Evolutionary conservation across 78 protist species (phyloP), one percentile per base, ranked within the genome.

Genomic region (Guillardia theta): DNA sequence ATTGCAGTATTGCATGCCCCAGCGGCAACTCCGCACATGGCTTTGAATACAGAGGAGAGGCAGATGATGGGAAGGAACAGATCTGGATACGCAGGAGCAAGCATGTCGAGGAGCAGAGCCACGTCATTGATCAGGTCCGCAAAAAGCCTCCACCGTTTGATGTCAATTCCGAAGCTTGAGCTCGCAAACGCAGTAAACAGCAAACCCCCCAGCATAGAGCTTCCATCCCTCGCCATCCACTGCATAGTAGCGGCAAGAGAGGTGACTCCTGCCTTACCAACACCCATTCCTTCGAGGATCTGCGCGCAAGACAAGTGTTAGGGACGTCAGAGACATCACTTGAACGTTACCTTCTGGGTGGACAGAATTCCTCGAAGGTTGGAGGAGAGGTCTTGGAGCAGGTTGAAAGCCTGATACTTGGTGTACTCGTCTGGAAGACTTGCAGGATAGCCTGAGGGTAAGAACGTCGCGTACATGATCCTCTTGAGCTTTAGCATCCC

Each of bases 1-100:
- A 78, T 78, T 2, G 90, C 90, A 50, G 18, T n/a, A 50, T 78
- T 78, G 90, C 90, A 78, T n/a, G 90, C 90, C 15, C 90, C 90
- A 3, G 90, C 90, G 1, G 50, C 5, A 27, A 78, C 39, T 45
- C 90, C 90, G 33, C 90, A 78, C 90, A 78, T 78, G 48, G 90
- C 90, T n/a, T 78, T 78, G 48, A 78, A 30, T 45, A 78, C 39
- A 8, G 90, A 78, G 8, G 90, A 78, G 90, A 78, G 3, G 48
- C 90, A 78, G 45, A 78, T 78, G 90, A 78, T 19, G 33, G 90
- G 90, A 5, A 78, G 90, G 50, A 78, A 78, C 22, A 43, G 39
- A 19, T 48, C 53, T 0, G 90, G 90, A 36, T 18, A 78, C 10
- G 48, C 48, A 2, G 90, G 90, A 5, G 90, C 90, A 18, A 78